Evolutionary conservation across 2,329 filamentous ascomycete species (phyloP).

Genomic region (Monosporascus sp.): DNA sequence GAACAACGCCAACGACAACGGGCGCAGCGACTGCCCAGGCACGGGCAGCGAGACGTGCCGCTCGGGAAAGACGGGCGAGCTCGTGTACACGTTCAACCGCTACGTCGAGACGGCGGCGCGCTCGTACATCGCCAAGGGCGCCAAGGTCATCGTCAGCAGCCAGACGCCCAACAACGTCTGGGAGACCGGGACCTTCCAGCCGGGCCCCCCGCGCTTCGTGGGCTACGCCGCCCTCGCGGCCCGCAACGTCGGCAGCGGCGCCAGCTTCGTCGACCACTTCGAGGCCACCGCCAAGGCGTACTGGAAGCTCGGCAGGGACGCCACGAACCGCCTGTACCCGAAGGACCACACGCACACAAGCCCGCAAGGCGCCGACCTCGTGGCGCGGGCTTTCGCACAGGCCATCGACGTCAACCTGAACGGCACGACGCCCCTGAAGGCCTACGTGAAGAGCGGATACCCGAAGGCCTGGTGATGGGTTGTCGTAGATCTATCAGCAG

Average conservation of each 20-base stretch:
- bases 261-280: slow-evolving; percentile 53
- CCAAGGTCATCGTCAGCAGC: slow-evolving; percentile 52
- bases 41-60: slow-evolving; percentile 46
- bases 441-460: slow-evolving; percentile 8
- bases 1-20: slow-evolving; percentile 46
- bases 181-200: slow-evolving; percentile 47
- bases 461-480: neutral
- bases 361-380: slow-evolving; percentile 45
- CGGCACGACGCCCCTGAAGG: slow-evolving; percentile 15
- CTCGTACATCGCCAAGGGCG: slow-evolving; percentile 45
- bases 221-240: slow-evolving; percentile 34
- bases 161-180: slow-evolving; percentile 59
- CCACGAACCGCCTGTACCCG: slow-evolving; percentile 47
- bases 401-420: slow-evolving; percentile 27
- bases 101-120: slow-evolving; percentile 22
- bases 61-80: slow-evolving; percentile 26
- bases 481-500: no score
- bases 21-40: slow-evolving; percentile 52
- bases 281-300: slow-evolving; percentile 47
- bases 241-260: slow-evolving; percentile 19
- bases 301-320: slow-evolving; percentile 37
- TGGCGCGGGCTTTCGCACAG: slow-evolving; percentile 53
- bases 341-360: slow-evolving; percentile 59
- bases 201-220: slow-evolving; percentile 49
- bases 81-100: slow-evolving; percentile 26